These are phyloP conservation scores for Globisporangium nunn DNA, from an alignment of 352 stramenopile genomes.

Conservation along the genomic window DNA sequence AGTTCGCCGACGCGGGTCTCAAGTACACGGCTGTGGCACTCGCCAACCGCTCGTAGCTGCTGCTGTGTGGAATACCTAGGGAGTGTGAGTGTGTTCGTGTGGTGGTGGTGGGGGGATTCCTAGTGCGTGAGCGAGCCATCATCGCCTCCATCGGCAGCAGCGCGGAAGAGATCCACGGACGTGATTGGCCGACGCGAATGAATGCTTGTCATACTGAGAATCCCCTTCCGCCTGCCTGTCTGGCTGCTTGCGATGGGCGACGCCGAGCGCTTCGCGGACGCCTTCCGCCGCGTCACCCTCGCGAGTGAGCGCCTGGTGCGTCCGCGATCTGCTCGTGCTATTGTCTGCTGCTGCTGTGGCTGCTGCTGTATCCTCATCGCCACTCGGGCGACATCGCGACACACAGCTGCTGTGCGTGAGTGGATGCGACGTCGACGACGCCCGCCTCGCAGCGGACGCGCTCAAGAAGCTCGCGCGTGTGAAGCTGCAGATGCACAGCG, in stretches of 20 bases:
- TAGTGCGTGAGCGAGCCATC: too few species aligned
- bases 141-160: too few species aligned
- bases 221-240: not conserved
- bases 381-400: not conserved
- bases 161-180: not conserved
- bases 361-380: not conserved
- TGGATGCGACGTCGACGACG: slow-evolving; percentile 19
- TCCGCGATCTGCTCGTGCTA: not conserved
- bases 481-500: slow-evolving; percentile 41
- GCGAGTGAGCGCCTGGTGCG: slow-evolving; percentile 37
- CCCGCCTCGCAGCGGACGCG: slow-evolving; percentile 19
- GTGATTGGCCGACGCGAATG: not conserved
- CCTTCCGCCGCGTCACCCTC: slow-evolving; percentile 18
- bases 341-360: not conserved
- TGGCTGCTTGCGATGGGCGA: not conserved
- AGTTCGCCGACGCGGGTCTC: slow-evolving; percentile 61
- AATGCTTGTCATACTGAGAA: not conserved
- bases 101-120: not conserved
- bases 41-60: slow-evolving; percentile 36
- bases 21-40: slow-evolving; percentile 82
- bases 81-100: not conserved
- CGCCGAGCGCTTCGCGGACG: slow-evolving; percentile 2
- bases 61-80: not conserved
- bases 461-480: slow-evolving; percentile 38
- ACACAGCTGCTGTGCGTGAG: slow-evolving; percentile 38